Evolutionary conservation across 225 moss, liverwort and hornwort genomes (phyloP).

Genomic region (Pseudoscleropodium purum): DNA sequence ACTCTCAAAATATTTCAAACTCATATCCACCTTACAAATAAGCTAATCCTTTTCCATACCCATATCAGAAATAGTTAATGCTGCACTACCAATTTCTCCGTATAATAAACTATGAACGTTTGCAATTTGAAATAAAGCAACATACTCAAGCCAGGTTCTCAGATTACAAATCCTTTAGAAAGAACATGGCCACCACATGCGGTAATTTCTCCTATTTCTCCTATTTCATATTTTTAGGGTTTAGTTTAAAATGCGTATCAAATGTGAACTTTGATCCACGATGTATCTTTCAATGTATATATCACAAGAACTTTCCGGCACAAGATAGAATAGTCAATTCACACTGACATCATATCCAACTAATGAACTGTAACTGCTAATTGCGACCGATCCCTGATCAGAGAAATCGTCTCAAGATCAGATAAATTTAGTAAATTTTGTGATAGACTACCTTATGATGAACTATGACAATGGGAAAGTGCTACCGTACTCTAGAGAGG

Average conservation of each 20-base stretch:
- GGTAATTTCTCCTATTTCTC: not conserved
- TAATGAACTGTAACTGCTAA: not conserved
- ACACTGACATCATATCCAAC: not conserved
- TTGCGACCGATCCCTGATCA: not conserved
- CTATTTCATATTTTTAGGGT: not conserved
- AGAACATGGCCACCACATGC: not conserved
- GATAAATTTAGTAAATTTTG: not conserved
- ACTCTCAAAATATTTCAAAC: not conserved
- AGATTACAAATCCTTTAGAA: not conserved
- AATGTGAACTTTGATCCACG: not conserved
- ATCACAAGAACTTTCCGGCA: not conserved
- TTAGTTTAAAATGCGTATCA: not conserved
- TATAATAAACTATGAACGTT: not conserved
- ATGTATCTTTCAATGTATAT: not conserved
- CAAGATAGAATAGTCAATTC: not conserved
- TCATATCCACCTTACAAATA: not conserved
- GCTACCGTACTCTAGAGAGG: not conserved
- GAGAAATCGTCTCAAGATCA: not conserved
- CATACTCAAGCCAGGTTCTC: not conserved
- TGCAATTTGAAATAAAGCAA: not conserved
- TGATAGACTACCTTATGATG: not conserved
- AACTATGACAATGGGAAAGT: not conserved
- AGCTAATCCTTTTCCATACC: not conserved
- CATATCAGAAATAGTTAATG: too few species aligned
- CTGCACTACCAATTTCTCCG: too few species aligned